These are phyloP conservation scores for Eucalyptus tenuipes DNA, from an alignment of 345 rosid species.

Conservation along the genomic window DNA sequence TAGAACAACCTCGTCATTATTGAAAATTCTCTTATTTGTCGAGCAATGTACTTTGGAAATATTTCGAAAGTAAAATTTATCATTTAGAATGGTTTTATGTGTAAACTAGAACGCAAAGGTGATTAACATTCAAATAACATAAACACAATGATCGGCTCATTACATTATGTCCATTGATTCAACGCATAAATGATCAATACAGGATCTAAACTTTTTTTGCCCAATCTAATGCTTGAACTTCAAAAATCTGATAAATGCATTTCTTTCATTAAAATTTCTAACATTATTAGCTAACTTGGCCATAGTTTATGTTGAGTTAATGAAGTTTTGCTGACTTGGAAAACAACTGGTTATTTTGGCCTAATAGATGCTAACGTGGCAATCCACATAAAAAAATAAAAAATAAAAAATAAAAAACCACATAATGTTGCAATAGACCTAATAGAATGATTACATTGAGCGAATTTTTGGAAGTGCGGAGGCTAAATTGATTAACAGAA, in stretches of 20 bases:
- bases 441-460: background rate
- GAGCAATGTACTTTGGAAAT: background rate
- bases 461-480: background rate
- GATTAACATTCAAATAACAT: background rate
- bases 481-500: background rate
- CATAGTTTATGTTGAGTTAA: background rate
- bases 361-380: background rate
- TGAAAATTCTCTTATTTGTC: background rate
- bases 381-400: background rate
- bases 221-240: background rate
- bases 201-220: background rate
- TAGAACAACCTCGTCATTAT: background rate
- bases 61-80: background rate
- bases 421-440: rapidly evolving
- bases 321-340: background rate
- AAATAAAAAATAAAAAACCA: background rate
- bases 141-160: background rate
- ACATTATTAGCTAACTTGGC: background rate
- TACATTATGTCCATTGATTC: background rate
- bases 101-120: background rate
- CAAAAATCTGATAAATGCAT: background rate
- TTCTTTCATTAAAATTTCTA: background rate
- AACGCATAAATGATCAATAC: background rate
- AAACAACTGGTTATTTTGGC: background rate
- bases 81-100: background rate